Evolutionary conservation across 495 filamentous ascomycete species (phyloP).

Genomic region (Coniosporium apollinis): DNA sequence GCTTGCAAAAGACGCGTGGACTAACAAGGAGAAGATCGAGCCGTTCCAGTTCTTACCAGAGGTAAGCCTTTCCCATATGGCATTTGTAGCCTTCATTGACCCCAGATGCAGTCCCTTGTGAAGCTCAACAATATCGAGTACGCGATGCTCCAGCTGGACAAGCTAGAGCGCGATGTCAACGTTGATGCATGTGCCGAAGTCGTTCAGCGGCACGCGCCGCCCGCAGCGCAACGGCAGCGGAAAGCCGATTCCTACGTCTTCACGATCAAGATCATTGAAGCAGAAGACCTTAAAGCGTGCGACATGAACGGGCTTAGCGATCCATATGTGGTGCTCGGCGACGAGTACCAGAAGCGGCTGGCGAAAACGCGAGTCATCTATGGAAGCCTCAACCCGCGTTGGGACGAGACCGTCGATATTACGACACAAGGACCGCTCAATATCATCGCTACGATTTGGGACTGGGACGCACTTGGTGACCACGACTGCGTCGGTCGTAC

Average conservation of each 20-base stretch:
- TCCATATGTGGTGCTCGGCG: constrained; percentile 90
- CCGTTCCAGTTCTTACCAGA: constrained; percentile 95
- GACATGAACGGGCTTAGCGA: constrained; percentile 90
- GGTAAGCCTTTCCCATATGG: constrained; percentile 33
- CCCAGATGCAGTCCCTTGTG: constrained; percentile 57
- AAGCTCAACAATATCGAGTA: constrained; percentile 98
- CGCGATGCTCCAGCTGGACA: constrained; percentile 77
- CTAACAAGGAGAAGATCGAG: constrained; percentile 81
- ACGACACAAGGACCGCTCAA: constrained; percentile 82
- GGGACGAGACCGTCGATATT: constrained; percentile 96
- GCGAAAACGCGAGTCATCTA: constrained; percentile 88
- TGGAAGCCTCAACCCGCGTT: constrained; percentile 81
- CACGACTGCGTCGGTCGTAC: constrained; percentile 95
- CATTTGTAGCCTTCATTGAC: background rate
- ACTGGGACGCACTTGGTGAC: constrained; percentile 93
- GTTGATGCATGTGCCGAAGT: constrained; percentile 87
- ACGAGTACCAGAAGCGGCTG: constrained; percentile 96
- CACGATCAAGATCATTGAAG: constrained; percentile 97
- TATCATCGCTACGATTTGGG: constrained; percentile 95
- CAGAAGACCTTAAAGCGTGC: constrained; percentile 94
- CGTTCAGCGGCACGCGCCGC: constrained; percentile 46
- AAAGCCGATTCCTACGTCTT: constrained; percentile 77
- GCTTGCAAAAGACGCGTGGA: constrained; percentile 90
- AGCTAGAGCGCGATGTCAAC: constrained; percentile 73
- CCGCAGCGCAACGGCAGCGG: constrained; percentile 36